Base-by-base conservation (phyloP, 1,284 basidiomycete species). In the Rhizoctonia solani region DNA sequence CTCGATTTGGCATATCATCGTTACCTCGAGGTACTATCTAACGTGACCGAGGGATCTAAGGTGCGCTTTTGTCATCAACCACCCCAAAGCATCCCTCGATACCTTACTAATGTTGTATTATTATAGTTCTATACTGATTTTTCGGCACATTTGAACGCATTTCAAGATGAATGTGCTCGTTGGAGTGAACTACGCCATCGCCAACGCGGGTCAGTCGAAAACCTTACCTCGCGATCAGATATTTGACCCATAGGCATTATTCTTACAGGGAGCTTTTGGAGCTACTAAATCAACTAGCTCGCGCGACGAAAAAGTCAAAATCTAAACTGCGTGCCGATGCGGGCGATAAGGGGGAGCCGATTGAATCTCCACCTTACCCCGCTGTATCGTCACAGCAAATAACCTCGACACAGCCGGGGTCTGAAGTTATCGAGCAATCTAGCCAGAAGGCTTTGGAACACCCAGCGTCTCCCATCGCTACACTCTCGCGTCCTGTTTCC, bases 1-100 rank as follows among this genome's bases (percentile, higher is more conserved):
- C 85, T 98, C 56, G 93, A 97, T 72, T 77, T 89, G 37, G 92
- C 93, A 0, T 93, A 93, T 77, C 88, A 88, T 78, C 93, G 93
- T 74, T 97, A 95, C 77, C 83, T 85, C 54, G 95, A 98, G 76
- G 90, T 97, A 16, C 82, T 81, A 1, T 85, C 86, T 63, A 94
- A 98, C 75, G 80, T 96, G 11, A 88, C 92, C 58, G 95, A 98
- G 75, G 95, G 95, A 1, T 82, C 93, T 71, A 89, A 93, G 80
- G 91, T 88, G 71, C 30, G 77, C 4, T 46, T 19, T 32, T 6
- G n/a, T 16, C 27, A 19, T 44, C 9, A 16, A 46, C 66, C 9
- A 16, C 6, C 42, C 16, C 19, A n/a, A 11, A 14, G 14, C 34
- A 11, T 3, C 27, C 4, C 11, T 39, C 39, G 23, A 42, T 11